phyloP scores from a whole-genome alignment of 176 grass and related monocot species.

The Bothriochloa decipiens region DNA sequence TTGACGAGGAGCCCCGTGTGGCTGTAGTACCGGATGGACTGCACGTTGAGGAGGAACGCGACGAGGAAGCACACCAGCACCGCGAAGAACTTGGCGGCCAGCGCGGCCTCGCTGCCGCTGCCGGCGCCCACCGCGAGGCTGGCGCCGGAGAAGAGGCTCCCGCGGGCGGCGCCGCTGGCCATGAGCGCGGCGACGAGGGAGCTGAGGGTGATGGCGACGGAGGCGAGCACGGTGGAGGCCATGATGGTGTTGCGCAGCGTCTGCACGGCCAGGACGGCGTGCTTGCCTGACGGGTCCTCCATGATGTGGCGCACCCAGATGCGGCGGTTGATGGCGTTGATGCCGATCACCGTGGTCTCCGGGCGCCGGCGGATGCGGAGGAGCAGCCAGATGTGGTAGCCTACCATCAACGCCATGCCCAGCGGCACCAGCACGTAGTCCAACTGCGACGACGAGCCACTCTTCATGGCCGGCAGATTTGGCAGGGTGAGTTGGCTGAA shows the following conservation, averaged over 20 bases:
- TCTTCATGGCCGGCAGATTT: no score
- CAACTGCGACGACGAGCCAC: background rate
- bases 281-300: constrained; percentile 71
- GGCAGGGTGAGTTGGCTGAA: no score
- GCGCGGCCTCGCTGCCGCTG: background rate
- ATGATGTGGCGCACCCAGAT: constrained; percentile 86
- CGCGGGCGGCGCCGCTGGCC: constrained; percentile 30
- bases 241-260: constrained; percentile 95
- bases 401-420: constrained; percentile 37
- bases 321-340: constrained; percentile 87
- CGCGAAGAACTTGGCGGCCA: constrained; percentile 68
- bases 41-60: constrained; percentile 82
- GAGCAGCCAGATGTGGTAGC: constrained; percentile 78
- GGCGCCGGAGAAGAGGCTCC: no score
- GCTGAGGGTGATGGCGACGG: constrained; percentile 77
- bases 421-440: constrained; percentile 53
- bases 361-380: constrained; percentile 54
- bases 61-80: constrained; percentile 84
- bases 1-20: constrained; percentile 67
- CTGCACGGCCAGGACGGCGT: constrained; percentile 77
- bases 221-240: constrained; percentile 83
- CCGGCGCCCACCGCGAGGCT: no score
- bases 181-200: constrained; percentile 76
- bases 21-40: constrained; percentile 88
- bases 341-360: constrained; percentile 72